These are phyloP conservation scores for Neurospora sp. DNA, from an alignment of 495 filamentous ascomycete genomes.

Conservation along the genomic window DNA sequence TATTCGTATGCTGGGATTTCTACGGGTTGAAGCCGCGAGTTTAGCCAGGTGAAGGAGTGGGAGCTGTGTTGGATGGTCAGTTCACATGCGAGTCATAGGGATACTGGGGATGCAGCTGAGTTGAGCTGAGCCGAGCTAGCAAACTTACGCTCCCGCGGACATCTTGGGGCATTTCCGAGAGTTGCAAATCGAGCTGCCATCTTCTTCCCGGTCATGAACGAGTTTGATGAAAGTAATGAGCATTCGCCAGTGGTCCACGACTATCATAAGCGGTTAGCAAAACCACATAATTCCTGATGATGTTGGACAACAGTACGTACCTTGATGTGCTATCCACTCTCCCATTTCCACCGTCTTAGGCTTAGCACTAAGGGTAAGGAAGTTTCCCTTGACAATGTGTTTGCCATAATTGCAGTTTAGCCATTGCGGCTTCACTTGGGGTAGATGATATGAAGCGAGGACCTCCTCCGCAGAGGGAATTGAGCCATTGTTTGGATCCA, in stretches of 20 bases:
- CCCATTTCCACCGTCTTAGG: constrained; percentile 87
- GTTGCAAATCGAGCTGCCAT: constrained; percentile 71
- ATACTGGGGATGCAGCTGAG: background rate
- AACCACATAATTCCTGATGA: background rate
- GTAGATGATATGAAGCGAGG: constrained; percentile 43
- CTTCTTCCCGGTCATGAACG: constrained; percentile 68
- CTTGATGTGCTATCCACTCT: constrained; percentile 92
- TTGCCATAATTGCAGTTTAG: constrained; percentile 64
- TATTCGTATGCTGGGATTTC: constrained; percentile 77
- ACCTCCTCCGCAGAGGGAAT: constrained; percentile 35
- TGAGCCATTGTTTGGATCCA: constrained; percentile 23
- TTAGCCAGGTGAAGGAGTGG: constrained; percentile 90
- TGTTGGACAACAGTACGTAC: constrained; percentile 36
- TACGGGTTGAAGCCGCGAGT: constrained; percentile 49
- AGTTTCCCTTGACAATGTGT: constrained; percentile 90
- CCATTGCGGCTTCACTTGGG: constrained; percentile 27
- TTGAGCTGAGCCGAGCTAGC: background rate
- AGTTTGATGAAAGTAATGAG: constrained; percentile 73
- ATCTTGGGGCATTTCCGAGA: constrained; percentile 74
- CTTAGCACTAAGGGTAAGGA: constrained; percentile 84
- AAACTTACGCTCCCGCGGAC: constrained; percentile 77
- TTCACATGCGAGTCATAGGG: background rate
- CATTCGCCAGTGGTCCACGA: constrained; percentile 82
- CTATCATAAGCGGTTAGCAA: constrained; percentile 30
- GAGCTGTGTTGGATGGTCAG: constrained; percentile 37